Percentiles rank a stretch among this genome's conserved stretches.
Evolutionary conservation across 2,329 filamentous ascomycete genomes (phyloP).

Genomic region (Lojkania enalia): DNA sequence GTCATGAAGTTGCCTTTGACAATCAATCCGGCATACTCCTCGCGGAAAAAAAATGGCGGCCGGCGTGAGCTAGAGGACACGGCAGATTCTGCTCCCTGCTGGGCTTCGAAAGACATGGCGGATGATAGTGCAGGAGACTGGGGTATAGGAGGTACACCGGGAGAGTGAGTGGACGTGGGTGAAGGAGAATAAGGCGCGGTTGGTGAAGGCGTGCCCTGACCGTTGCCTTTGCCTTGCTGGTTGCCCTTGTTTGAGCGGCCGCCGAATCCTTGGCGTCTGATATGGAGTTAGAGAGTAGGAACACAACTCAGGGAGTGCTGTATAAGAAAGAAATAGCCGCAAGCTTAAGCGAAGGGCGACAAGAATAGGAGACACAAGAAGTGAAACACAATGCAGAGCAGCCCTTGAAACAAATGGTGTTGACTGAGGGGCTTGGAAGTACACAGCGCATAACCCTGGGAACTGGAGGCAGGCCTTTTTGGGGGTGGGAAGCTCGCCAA

Average conservation of each 20-base stretch:
- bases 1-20: conserved; percentile 99
- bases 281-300: conserved; percentile 27
- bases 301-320: conserved; percentile 5
- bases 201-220: conserved; percentile 40
- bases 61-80: conserved; percentile 61
- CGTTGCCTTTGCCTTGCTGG: conserved; percentile 42
- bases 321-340: conserved; percentile 6
- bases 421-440: conserved; percentile 27
- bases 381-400: conserved; percentile 30
- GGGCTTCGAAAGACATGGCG: conserved; percentile 69
- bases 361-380: conserved; percentile 11
- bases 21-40: conserved; percentile 78
- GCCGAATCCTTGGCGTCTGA: conserved; percentile 48
- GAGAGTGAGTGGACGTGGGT: conserved; percentile 38
- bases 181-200: conserved; percentile 39
- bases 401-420: conserved; percentile 34
- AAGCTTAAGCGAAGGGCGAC: conserved; percentile 12
- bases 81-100: conserved; percentile 47
- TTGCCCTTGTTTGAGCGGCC: conserved; percentile 48
- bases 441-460: conserved; percentile 23
- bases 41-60: conserved; percentile 74
- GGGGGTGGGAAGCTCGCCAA: conserved; percentile 38
- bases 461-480: conserved; percentile 22
- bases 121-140: conserved; percentile 40
- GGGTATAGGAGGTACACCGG: conserved; percentile 41